phyloP scores from a whole-genome alignment of 768 basidiomycete genomes.

The Trametes gibbosa region DNA sequence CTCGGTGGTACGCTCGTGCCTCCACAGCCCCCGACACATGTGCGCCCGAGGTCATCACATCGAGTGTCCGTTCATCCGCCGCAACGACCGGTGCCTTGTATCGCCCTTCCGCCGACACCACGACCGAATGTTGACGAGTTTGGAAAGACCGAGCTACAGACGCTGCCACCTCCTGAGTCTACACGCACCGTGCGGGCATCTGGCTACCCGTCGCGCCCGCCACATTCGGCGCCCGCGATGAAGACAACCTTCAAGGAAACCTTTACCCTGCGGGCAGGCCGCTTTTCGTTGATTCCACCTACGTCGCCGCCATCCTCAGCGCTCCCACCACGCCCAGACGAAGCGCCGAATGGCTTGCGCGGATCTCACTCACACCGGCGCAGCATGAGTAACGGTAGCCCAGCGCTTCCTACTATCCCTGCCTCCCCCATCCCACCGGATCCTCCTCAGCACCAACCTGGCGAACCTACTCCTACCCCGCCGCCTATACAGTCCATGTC shows the following conservation, averaged over 20 bases:
- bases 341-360: conserved; percentile 26
- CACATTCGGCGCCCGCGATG: conserved; percentile 29
- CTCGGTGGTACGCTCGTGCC: conserved; percentile 22
- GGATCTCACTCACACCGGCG: conserved; percentile 23
- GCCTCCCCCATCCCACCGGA: conserved; percentile 42
- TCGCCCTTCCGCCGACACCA: conserved; percentile 70
- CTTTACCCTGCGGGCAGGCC: conserved; percentile 51
- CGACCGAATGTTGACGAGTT: conserved; percentile 20
- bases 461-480: conserved; percentile 39
- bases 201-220: conserved; percentile 23
- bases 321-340: conserved; percentile 70
- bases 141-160: conserved; percentile 13
- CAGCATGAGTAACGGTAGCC: conserved; percentile 26
- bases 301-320: conserved; percentile 58
- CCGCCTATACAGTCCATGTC: conserved; percentile 16
- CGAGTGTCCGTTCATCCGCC: conserved; percentile 69
- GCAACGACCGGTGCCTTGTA: conserved; percentile 68
- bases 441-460: conserved; percentile 44
- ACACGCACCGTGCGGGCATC: conserved; percentile 13
- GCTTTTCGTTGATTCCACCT: conserved; percentile 41
- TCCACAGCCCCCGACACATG: conserved; percentile 30
- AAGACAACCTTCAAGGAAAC: conserved; percentile 52
- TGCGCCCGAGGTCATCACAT: conserved; percentile 35
- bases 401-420: conserved; percentile 41
- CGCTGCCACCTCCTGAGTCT: conserved; percentile 25